These are phyloP conservation scores for Pseudofabraea citricarpa DNA, from an alignment of 2,329 filamentous ascomycete genomes.

Conservation along the genomic window DNA sequence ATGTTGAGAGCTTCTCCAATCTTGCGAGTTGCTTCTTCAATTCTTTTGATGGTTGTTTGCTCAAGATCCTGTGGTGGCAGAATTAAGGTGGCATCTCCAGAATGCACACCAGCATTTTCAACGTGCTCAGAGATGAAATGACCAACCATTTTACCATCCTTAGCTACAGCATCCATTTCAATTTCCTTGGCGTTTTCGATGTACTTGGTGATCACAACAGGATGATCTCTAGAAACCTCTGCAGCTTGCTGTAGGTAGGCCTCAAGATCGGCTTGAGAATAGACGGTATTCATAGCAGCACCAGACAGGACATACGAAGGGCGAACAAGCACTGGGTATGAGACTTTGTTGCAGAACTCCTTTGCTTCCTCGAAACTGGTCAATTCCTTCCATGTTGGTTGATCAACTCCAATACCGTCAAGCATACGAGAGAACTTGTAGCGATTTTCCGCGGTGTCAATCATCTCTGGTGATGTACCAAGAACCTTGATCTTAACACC, in stretches of 20 bases:
- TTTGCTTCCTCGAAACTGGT: constrained; percentile 91
- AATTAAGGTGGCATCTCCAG: constrained; percentile 93
- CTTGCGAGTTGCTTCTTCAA: constrained; percentile 92
- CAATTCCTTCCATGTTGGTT: constrained; percentile 96
- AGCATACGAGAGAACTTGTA: constrained; percentile 99
- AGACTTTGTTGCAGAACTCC: constrained; percentile 80
- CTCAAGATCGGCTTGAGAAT: constrained; percentile 88
- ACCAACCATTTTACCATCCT: constrained; percentile 81
- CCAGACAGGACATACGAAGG: constrained; percentile 96
- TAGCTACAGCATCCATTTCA: constrained; percentile 97
- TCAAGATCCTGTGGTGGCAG: constrained; percentile 91
- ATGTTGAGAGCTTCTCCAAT: constrained; percentile 92
- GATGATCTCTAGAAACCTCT: constrained; percentile 91
- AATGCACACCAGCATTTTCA: constrained; percentile 97
- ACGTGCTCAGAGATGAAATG: constrained; percentile 99
- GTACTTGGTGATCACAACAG: constrained; percentile 98
- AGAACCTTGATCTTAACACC: constrained; percentile 85
- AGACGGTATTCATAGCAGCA: constrained; percentile 98
- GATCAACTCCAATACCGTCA: constrained; percentile 89
- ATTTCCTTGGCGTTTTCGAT: constrained; percentile 99
- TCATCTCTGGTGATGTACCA: constrained; percentile 97
- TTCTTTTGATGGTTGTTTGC: constrained; percentile 79
- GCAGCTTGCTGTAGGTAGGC: constrained; percentile 85
- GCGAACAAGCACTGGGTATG: constrained; percentile 89
- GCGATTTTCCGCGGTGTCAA: constrained; percentile 92